These are phyloP conservation scores for Ramaria sp. DNA, from an alignment of 768 basidiomycete genomes.

Conservation along the genomic window DNA sequence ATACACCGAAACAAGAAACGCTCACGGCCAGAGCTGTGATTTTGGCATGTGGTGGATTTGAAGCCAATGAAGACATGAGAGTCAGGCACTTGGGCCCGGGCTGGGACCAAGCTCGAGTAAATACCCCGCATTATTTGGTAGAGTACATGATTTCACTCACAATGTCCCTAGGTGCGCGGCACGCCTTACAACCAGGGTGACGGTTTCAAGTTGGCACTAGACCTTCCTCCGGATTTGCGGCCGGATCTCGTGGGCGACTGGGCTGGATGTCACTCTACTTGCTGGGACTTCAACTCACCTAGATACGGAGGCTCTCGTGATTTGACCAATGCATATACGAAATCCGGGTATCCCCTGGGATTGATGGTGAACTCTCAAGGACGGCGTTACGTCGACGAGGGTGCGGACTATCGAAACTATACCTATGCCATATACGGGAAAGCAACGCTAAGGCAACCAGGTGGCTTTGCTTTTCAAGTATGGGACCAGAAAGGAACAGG, in stretches of 20 bases:
- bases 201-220: constrained; percentile 37
- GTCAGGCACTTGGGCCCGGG: constrained; percentile 42
- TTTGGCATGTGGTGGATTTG: constrained; percentile 59
- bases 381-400: constrained; percentile 59
- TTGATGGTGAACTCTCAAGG: constrained; percentile 56
- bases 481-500: constrained; percentile 40
- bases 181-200: constrained; percentile 68
- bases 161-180: constrained; percentile 42
- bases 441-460: constrained; percentile 47
- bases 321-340: constrained; percentile 61
- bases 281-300: constrained; percentile 57
- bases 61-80: constrained; percentile 44
- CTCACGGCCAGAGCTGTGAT: constrained; percentile 38
- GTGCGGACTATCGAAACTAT: constrained; percentile 61
- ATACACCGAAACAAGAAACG: constrained; percentile 15
- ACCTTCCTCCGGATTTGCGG: constrained; percentile 29
- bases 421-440: constrained; percentile 63
- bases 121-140: constrained; percentile 3
- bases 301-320: constrained; percentile 40
- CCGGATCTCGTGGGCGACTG: constrained; percentile 56
- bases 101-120: constrained; percentile 49
- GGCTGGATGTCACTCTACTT: constrained; percentile 60
- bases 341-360: constrained; percentile 63
- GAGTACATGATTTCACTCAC: neutral
- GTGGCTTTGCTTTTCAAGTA: constrained; percentile 52